Evolutionary conservation across 208 protist species (phyloP).

Genomic region (Vickermania spadyakhi): DNA sequence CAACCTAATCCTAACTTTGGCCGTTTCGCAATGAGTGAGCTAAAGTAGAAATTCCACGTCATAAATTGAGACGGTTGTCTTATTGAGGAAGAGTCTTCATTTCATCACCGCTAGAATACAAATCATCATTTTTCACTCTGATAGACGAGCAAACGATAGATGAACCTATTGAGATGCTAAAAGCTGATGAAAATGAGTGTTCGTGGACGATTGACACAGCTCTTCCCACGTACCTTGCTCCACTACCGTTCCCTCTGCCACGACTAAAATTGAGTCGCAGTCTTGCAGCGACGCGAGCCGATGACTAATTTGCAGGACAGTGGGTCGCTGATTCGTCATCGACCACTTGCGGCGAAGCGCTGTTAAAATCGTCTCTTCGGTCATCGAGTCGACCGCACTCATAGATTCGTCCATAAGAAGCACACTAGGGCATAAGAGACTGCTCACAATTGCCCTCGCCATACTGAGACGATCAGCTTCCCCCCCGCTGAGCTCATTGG

Average conservation of each 20-base stretch:
- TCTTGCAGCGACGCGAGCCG: constrained; percentile 37
- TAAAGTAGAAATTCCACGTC: too few species aligned
- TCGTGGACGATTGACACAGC: constrained; percentile 10
- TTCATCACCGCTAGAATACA: too few species aligned
- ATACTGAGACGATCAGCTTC: constrained; percentile 54
- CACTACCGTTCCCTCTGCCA: constrained; percentile 35
- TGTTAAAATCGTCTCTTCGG: constrained; percentile 30
- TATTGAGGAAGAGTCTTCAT: too few species aligned
- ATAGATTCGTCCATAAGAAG: constrained; percentile 61
- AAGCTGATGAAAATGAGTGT: constrained; percentile 16
- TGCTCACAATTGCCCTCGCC: constrained; percentile 43
- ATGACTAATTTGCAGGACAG: constrained; percentile 48
- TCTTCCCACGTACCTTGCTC: constrained; percentile 51
- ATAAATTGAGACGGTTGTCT: too few species aligned
- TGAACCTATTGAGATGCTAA: constrained; percentile 3
- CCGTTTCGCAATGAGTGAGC: too few species aligned
- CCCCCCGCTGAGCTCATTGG: constrained; percentile 46
- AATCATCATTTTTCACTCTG: not conserved
- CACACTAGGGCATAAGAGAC: constrained; percentile 9
- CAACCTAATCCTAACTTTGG: too few species aligned
- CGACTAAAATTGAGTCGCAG: constrained; percentile 50
- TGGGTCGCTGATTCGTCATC: not conserved
- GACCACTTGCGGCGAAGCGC: not conserved
- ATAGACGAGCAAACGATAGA: not conserved
- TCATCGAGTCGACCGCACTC: constrained; percentile 54